phyloP scores from a whole-genome alignment of 2,329 filamentous ascomycete species.

The Plenodomus biglobosus region DNA sequence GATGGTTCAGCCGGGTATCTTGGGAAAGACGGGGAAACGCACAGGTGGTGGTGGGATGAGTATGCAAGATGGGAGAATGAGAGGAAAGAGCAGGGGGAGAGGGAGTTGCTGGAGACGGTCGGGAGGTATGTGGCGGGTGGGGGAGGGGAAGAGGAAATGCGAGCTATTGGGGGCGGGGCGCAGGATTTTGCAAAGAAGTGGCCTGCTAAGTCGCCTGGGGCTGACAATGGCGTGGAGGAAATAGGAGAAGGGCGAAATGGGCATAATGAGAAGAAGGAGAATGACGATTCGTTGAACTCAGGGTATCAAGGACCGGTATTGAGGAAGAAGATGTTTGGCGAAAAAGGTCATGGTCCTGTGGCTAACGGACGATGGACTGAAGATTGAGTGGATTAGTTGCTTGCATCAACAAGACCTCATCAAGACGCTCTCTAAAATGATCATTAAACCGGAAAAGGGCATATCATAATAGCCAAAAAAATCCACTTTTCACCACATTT shows the following conservation, averaged over 20 bases:
- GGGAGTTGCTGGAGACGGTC: constrained; percentile 20
- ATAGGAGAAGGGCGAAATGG: neutral
- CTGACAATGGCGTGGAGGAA: too few relatives aligned
- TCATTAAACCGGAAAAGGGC: too few relatives aligned
- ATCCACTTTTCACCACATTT: too few relatives aligned
- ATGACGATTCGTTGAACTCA: constrained; percentile 3
- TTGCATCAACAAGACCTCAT: too few relatives aligned
- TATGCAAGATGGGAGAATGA: constrained; percentile 47
- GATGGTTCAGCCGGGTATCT: constrained; percentile 52
- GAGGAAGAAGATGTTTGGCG: constrained; percentile 24
- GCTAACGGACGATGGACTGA: constrained; percentile 24
- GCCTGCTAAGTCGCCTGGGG: constrained; percentile 4
- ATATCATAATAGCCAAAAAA: too few relatives aligned
- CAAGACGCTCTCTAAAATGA: too few relatives aligned
- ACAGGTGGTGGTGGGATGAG: constrained; percentile 57
- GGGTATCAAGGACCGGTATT: constrained; percentile 17
- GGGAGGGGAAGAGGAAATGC: constrained; percentile 30
- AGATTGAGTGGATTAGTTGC: constrained; percentile 8
- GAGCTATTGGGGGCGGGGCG: constrained; percentile 33
- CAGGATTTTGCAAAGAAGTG: constrained; percentile 39
- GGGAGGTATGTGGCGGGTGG: constrained; percentile 27
- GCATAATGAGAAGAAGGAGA: neutral
- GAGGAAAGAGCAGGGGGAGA: constrained; percentile 22
- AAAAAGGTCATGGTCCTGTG: constrained; percentile 35
- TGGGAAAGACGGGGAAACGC: constrained; percentile 55